A percentile compares a stretch with the other conserved stretches of the same genome.
These are phyloP conservation scores for Plasmodium vivax DNA, from an alignment of 169 alveolate species.

Conservation along the genomic window DNA sequence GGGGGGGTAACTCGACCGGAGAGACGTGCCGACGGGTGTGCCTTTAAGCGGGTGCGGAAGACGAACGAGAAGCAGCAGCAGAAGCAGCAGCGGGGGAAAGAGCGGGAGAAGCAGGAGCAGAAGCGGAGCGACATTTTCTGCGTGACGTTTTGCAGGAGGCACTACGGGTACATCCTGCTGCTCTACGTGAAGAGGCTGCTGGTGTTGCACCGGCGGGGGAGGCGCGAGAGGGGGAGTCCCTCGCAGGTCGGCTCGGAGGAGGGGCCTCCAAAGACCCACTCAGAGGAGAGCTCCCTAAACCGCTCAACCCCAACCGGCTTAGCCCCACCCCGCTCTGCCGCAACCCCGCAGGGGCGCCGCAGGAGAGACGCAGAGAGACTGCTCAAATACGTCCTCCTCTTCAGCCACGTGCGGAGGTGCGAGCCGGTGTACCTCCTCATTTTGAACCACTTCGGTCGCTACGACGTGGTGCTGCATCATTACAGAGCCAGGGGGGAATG, in stretches of 20 bases:
- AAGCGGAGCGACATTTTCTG: background rate
- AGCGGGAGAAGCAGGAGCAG: background rate
- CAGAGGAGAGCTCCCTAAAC: too few species aligned
- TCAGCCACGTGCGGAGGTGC: conserved; percentile 18
- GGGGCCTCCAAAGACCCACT: too few species aligned
- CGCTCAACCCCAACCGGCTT: too few species aligned
- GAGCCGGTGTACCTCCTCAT: background rate
- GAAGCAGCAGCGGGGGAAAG: too few species aligned
- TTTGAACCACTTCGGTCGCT: conserved; percentile 18
- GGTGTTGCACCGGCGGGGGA: background rate
- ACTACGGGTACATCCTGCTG: conserved; percentile 32
- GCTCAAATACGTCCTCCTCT: conserved; percentile 12
- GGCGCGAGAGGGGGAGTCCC: background rate
- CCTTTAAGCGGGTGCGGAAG: background rate
- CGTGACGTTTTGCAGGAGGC: background rate
- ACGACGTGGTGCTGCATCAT: background rate
- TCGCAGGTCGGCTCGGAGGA: too few species aligned
- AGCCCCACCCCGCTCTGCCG: background rate
- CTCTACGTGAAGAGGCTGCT: conserved; percentile 47
- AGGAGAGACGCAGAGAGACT: background rate
- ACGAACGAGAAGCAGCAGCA: too few species aligned
- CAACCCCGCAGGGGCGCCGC: background rate
- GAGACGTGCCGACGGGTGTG: background rate
- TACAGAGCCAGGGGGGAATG: background rate
- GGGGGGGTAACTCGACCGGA: background rate